Evolutionary conservation across 2,329 filamentous ascomycete species (phyloP).

Genomic region (Hawksworthiomyces lignivorus): DNA sequence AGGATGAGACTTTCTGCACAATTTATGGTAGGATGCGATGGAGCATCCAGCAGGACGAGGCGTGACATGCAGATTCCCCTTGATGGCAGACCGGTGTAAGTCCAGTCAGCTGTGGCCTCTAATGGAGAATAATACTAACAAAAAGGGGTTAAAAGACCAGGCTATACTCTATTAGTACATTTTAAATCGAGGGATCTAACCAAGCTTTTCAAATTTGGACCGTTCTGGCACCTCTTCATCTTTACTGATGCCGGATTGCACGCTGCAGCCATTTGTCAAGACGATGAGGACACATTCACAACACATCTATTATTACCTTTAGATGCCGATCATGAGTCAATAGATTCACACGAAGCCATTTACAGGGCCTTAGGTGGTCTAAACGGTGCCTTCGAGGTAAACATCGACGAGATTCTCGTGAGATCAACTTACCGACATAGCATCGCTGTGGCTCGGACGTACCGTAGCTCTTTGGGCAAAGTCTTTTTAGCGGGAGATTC

Average conservation of each 20-base stretch:
- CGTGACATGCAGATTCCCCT: conserved; percentile 3
- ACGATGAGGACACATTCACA: conserved; percentile 10
- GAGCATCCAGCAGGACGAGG: conserved; percentile 6
- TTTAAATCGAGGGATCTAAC: conserved; percentile 15
- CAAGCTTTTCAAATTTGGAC: conserved; percentile 9
- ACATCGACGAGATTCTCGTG: conserved; percentile 19
- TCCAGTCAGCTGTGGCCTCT: too few relatives aligned
- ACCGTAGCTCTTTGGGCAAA: conserved; percentile 23
- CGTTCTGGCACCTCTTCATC: conserved; percentile 17
- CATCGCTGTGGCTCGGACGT: conserved; percentile 16
- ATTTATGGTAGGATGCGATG: conserved; percentile 8
- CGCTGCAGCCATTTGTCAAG: conserved; percentile 8
- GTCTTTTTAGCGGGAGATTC: conserved; percentile 50
- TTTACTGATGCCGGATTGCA: conserved; percentile 5
- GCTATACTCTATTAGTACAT: conserved; percentile 13
- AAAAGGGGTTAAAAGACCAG: too few relatives aligned
- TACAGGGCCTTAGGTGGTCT: conserved; percentile 9
- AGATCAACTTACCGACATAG: conserved; percentile 16
- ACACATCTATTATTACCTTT: conserved; percentile 7
- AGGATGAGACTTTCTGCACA: background rate
- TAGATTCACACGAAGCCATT: conserved; percentile 6
- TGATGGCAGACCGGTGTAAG: conserved; percentile 12
- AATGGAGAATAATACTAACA: too few relatives aligned
- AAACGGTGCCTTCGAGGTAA: conserved; percentile 8
- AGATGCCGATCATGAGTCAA: background rate